A percentile compares a stretch with the other conserved stretches of the same genome.
Conservation (phyloP, 768 basidiomycete genomes). For the Termitomyces sp. region DNA sequence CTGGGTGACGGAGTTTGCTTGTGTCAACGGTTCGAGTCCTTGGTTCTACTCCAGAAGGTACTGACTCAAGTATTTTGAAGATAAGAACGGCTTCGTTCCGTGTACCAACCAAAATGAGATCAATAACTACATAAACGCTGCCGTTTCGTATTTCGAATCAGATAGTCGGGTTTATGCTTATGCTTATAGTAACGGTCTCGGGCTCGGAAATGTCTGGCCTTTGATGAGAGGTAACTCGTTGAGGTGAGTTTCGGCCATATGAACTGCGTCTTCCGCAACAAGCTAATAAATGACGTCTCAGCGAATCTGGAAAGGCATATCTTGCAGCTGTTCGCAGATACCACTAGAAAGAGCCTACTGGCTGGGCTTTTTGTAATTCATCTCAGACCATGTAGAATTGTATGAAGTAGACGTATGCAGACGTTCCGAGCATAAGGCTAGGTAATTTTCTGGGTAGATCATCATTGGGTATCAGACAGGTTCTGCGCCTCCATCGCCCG, state of each 20-base stretch:
- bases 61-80: conserved; percentile 14
- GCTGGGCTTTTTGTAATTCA: not conserved
- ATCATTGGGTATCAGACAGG: not conserved
- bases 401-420: not conserved
- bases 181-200: conserved; percentile 45
- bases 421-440: not conserved
- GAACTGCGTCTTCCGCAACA: not conserved
- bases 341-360: conserved; percentile 19
- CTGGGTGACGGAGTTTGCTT: conserved; percentile 49
- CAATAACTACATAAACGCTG: conserved; percentile 35
- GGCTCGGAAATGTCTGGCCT: conserved; percentile 44
- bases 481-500: conserved; percentile 10
- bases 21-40: conserved; percentile 34
- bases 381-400: not conserved
- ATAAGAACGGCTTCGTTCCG: conserved; percentile 35
- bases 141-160: conserved; percentile 36
- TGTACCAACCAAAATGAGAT: conserved; percentile 42
- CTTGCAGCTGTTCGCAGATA: conserved; percentile 37
- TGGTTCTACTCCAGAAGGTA: not conserved
- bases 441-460: not conserved
- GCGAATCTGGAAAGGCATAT: conserved; percentile 39
- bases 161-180: conserved; percentile 37
- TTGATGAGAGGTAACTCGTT: conserved; percentile 32
- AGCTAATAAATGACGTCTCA: conserved; percentile 6
- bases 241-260: conserved; percentile 23